Conservation (phyloP, 345 rosid species). For the Rhizophora apiculata region DNA sequence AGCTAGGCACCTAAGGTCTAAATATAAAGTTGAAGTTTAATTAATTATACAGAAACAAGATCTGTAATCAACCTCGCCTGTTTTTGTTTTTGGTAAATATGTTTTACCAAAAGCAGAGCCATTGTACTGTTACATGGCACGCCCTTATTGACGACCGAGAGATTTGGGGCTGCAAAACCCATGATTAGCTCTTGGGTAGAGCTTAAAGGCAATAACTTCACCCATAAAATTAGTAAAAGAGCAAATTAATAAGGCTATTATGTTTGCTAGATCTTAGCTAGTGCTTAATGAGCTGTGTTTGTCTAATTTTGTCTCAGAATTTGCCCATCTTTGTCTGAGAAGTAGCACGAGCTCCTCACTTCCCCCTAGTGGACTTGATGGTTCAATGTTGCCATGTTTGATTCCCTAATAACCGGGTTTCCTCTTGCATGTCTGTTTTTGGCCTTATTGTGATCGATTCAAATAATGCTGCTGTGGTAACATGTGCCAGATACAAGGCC, state of each 20-base stretch:
- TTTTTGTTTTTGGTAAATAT: neutral
- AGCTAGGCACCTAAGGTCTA: neutral
- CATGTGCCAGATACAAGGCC: neutral
- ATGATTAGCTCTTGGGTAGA: conserved; percentile 21
- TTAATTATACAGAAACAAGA: neutral
- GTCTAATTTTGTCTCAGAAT: neutral
- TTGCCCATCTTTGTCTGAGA: neutral
- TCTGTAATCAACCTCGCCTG: neutral
- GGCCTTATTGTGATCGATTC: neutral
- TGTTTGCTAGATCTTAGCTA: neutral
- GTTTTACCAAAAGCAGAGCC: conserved; percentile 4
- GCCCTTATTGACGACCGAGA: neutral
- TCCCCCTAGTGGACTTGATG: conserved; percentile 55
- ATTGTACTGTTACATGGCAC: neutral
- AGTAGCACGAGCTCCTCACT: neutral
- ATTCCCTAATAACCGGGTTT: conserved; percentile 48
- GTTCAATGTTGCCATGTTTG: conserved; percentile 53
- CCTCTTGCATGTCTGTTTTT: conserved; percentile 32
- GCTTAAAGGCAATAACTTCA: neutral
- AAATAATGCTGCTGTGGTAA: neutral
- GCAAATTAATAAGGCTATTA: neutral
- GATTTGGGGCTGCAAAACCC: neutral
- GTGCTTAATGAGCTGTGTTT: conserved; percentile 2
- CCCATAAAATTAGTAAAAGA: neutral
- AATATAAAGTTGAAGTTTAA: neutral